Evolutionary conservation across 1,284 basidiomycete genomes (phyloP), one percentile per base, ranked within the genome.

Genomic region (Marasmius oreades): DNA sequence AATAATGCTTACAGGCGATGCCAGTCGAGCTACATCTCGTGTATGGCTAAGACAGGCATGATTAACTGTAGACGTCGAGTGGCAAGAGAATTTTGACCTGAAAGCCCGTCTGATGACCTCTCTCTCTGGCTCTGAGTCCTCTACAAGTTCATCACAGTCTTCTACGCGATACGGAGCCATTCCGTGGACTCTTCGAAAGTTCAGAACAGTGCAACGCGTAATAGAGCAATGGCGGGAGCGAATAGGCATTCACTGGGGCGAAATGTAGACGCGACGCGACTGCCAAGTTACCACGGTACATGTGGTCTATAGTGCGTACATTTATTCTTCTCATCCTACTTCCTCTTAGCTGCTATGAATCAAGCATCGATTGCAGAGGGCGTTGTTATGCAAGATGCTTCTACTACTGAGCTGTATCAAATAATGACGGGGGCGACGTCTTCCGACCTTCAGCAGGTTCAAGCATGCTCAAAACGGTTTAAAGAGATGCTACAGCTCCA

Each of bases 41-140:
- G 36, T 31, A 10, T 26, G 34, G 6, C 36, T 18, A 18, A 37
- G 20, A 45, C 45, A 46, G 12, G 36, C 18, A 12, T 31, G 12
- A 20, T 45, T 23, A 26, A 18, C 11, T 18, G 5, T 28, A 10
- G 47, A 33, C 16, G 47, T 18, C 4, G 26, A 33, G 7, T 18
- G n/a, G 16, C n/a, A 20, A 16, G 20, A 8, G 3, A 16, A 33
- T 50, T 33, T 46, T 11, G 22, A 10, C 28, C 10, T 50, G 12
- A 20, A 12, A 12, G 24, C 43, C 16, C 64, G 67, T 46, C 79
- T 73, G n/a, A 69, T 62, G 52, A 75, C 69, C 59, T 81, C 78
- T 56, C 85, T 73, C 66, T 88, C 86, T 22, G 85, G 85, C 66
- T 88, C 86, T 0, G 86, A 88, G 69, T 89, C 86, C 34, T 82